Conservation (phyloP, 2,329 filamentous ascomycete genomes). For the Talaromyces sp. region DNA sequence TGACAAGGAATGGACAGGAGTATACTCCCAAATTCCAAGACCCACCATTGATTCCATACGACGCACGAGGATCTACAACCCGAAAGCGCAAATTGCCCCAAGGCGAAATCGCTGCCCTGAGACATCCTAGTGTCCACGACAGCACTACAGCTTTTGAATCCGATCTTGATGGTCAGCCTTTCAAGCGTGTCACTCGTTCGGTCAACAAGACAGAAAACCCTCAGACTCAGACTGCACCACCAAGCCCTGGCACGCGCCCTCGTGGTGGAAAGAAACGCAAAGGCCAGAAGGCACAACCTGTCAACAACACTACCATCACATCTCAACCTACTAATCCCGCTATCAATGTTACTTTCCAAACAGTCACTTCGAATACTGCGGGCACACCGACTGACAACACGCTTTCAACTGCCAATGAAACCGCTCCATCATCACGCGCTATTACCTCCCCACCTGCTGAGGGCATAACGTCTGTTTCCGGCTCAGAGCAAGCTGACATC, state of each 20-base stretch:
- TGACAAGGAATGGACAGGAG: slow-evolving; percentile 37
- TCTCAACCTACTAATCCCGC: not conserved
- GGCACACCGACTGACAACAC: not conserved
- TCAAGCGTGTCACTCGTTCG: slow-evolving; percentile 34
- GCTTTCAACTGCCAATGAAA: not conserved
- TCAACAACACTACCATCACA: not conserved
- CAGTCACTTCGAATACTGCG: not conserved
- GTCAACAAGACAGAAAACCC: slow-evolving; percentile 24
- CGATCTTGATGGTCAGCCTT: slow-evolving; percentile 28
- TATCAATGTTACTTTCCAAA: not conserved
- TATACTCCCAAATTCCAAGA: slow-evolving; percentile 37
- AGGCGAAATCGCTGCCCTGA: slow-evolving; percentile 29
- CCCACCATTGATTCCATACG: slow-evolving; percentile 27
- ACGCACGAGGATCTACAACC: slow-evolving; percentile 26
- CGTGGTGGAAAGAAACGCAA: slow-evolving; percentile 13
- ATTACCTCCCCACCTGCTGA: slow-evolving; percentile 11
- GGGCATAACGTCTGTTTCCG: not conserved
- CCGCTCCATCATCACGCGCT: slow-evolving; percentile 6
- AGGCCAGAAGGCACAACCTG: not conserved
- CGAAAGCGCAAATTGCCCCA: slow-evolving; percentile 39
- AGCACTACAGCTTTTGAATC: slow-evolving; percentile 26
- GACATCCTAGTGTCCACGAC: slow-evolving; percentile 24
- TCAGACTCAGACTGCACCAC: slow-evolving; percentile 21
- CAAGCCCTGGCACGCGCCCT: slow-evolving; percentile 15
- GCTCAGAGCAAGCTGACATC: slow-evolving; percentile 7